Percentiles rank a stretch among this genome's conserved stretches.
These are phyloP conservation scores for Graphium sp. DNA, from an alignment of 2,329 filamentous ascomycete genomes.

Conservation along the genomic window DNA sequence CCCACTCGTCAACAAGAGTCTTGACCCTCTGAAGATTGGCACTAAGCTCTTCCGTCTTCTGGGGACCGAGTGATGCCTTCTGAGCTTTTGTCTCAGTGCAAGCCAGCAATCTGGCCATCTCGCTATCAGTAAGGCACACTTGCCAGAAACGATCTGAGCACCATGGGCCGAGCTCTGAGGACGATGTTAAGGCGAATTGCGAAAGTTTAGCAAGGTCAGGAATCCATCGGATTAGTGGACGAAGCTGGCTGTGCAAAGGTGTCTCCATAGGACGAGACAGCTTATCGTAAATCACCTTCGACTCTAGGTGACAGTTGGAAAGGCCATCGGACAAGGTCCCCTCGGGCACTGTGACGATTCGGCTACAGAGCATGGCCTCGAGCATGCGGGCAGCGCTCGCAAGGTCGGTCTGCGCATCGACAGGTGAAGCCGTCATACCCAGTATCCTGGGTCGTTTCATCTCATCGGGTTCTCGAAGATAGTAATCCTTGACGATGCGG, in stretches of 20 bases:
- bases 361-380: constrained; percentile 60
- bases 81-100: constrained; percentile 16
- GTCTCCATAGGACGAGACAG: constrained; percentile 42
- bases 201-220: constrained; percentile 38
- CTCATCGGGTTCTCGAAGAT: constrained; percentile 30
- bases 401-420: constrained; percentile 67
- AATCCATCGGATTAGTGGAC: constrained; percentile 21
- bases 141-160: constrained; percentile 71
- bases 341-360: constrained; percentile 57
- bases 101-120: constrained; percentile 42
- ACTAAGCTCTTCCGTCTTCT: not conserved
- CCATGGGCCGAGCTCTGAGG: constrained; percentile 62
- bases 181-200: constrained; percentile 38
- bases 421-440: constrained; percentile 92
- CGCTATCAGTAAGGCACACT: constrained; percentile 46
- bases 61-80: not conserved
- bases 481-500: constrained; percentile 77
- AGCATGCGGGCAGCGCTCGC: constrained; percentile 53
- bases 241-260: constrained; percentile 41
- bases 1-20: constrained; percentile 33
- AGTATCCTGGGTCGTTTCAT: constrained; percentile 57
- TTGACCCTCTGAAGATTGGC: constrained; percentile 30
- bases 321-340: constrained; percentile 12
- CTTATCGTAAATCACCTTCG: constrained; percentile 23
- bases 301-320: constrained; percentile 26